A percentile compares a stretch with the other conserved stretches of the same genome.
These are phyloP conservation scores for Trametes versicolor DNA, from an alignment of 1,284 basidiomycete species.

Conservation along the genomic window DNA sequence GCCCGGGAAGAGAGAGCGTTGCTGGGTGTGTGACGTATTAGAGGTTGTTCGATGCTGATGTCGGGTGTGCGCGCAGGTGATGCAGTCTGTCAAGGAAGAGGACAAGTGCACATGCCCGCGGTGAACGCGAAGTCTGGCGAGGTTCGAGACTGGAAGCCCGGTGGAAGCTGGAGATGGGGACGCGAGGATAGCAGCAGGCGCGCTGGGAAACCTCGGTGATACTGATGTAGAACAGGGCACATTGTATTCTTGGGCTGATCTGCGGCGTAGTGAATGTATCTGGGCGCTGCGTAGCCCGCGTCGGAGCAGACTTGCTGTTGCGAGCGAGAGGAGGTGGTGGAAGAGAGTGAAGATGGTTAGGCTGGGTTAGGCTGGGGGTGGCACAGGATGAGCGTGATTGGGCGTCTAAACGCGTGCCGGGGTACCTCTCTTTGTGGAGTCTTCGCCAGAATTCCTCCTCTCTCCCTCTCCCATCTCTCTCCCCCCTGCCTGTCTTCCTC, in stretches of 20 bases:
- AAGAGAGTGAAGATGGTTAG: not conserved
- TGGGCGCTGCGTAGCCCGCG: not conserved
- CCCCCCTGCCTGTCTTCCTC: constrained; percentile 7
- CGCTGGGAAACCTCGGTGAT: constrained; percentile 32
- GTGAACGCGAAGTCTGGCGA: constrained; percentile 34
- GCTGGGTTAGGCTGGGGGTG: not conserved
- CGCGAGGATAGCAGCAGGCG: not conserved
- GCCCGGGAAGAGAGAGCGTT: constrained; percentile 20
- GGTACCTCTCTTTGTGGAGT: constrained; percentile 26
- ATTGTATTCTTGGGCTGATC: constrained; percentile 25
- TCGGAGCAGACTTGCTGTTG: not conserved
- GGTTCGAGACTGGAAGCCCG: constrained; percentile 1
- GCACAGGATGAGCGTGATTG: constrained; percentile 26
- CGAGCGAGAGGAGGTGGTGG: not conserved
- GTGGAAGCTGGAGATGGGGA: constrained; percentile 1
- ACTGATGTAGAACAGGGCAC: constrained; percentile 21
- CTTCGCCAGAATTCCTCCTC: constrained; percentile 24
- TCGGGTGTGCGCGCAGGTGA: constrained; percentile 55
- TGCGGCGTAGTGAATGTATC: constrained; percentile 9
- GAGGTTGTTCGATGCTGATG: constrained; percentile 32
- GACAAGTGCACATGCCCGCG: constrained; percentile 71
- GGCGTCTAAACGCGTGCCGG: constrained; percentile 24
- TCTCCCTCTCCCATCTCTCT: constrained; percentile 21
- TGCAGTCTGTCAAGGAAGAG: constrained; percentile 73
- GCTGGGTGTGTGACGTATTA: constrained; percentile 32